These are phyloP conservation scores for Glycyrrhiza uralensis DNA, from an alignment of 306 rosid genomes.

Conservation along the genomic window DNA sequence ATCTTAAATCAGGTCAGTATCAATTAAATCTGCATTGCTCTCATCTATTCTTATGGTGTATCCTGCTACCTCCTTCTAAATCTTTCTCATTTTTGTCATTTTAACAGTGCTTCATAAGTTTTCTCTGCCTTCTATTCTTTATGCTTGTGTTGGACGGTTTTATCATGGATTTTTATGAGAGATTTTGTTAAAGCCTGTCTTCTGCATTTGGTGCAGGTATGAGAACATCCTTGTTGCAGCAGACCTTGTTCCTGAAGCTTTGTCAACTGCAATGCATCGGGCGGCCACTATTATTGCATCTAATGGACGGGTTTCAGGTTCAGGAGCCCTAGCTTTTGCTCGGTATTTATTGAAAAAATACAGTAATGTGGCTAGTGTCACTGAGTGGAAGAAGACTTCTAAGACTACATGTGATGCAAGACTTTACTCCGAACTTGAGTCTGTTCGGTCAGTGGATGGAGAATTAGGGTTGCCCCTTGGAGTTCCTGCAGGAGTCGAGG, in stretches of 20 bases:
- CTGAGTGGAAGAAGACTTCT: conserved; percentile 83
- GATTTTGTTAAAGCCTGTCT: conserved; percentile 5
- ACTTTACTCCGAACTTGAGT: conserved; percentile 76
- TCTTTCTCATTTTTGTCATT: neutral
- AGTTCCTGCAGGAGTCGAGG: conserved; percentile 87
- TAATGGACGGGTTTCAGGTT: conserved; percentile 78
- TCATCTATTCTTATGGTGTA: neutral
- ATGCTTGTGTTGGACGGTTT: conserved; percentile 11
- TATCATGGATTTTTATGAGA: neutral
- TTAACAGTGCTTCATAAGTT: neutral
- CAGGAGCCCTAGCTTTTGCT: conserved; percentile 58
- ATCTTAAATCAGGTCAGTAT: conserved; percentile 1
- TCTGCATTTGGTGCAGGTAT: conserved; percentile 62
- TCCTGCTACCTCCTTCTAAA: neutral
- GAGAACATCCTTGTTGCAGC: conserved; percentile 79
- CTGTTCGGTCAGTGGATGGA: conserved; percentile 68
- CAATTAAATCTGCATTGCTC: neutral
- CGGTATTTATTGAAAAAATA: conserved; percentile 69
- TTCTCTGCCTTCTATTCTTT: neutral
- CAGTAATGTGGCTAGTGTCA: conserved; percentile 62
- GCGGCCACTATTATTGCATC: conserved; percentile 61
- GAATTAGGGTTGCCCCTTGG: conserved; percentile 79
- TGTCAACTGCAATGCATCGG: conserved; percentile 66
- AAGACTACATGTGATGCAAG: conserved; percentile 70
- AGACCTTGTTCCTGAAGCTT: conserved; percentile 76